Base-by-base conservation (phyloP, 352 stramenopile species). In the Pythium plurisporium region DNA sequence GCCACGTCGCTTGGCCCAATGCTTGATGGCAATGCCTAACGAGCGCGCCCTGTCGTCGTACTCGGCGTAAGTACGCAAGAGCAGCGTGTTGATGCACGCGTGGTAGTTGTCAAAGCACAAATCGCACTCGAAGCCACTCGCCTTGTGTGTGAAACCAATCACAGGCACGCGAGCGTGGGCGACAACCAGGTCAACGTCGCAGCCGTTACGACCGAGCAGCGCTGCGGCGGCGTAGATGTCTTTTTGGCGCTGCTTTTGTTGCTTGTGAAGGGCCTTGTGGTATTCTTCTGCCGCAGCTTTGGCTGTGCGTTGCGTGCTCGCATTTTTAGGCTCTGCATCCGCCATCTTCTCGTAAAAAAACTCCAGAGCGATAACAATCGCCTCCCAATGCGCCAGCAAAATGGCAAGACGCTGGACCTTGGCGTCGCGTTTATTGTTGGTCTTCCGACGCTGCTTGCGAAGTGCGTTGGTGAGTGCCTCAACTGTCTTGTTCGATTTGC, bases 21-120 rank as follows among this genome's bases (percentile, higher is more conserved):
- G 79, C 74, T 99, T 99, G 47, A 99, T 62, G 19, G 97, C 91
- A 46, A 98, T 87, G 8, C 95, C 96, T 7, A 99, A 63, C 23
- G 89, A 67, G 2, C 91, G 87, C 20, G 81, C 82, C 34, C 87
- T 82, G 17, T 82, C 66, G 54, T 96, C 87, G n/a, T 82, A 78
- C 17, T 64, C 49, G 23, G 79, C 86, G 47, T 96, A 96, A 2
- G 81, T 68, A 14, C 84, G 84, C 59, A 96, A 59, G 19, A 96
- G 69, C 30, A 74, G 66, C 20, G 87, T 95, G 55, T 96, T 96
- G 41, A 84, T 70, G 5, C 72, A 86, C 49, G 83, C 82, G 41
- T 93, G 60, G 33, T 87, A 73, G 58, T 95, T 95, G 12, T 87
- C 83, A 47, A 95, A 89, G 68, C 86, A 92, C 62, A 95, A 41